Evolutionary conservation across 176 grass and related monocot species (phyloP), one percentile per base, ranked within the genome.

Genomic region (Paspalum notatum): DNA sequence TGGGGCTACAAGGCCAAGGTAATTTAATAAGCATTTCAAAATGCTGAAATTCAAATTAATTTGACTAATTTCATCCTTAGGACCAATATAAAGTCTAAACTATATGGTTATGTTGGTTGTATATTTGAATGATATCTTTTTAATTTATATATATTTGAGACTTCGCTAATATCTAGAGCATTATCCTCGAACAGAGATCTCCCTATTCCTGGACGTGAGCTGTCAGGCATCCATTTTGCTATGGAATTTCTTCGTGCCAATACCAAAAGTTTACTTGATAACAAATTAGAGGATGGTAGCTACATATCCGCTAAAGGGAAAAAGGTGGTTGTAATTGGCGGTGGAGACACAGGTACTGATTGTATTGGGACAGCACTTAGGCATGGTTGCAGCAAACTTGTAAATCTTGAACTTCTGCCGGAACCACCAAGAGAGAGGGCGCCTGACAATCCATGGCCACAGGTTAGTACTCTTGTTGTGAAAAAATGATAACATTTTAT

Each of bases 221-320:
- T 90, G 37, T 81, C 81, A 41, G 87, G 84, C 43, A 81, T 93
- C 47, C 84, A 90, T 85, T 87, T 89, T 67, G 91, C 91, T 39
- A 93, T 93, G 84, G 91, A 93, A 18, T 93, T 93, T 87, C 91
- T 93, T 53, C 87, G 68, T 84, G 66, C 80, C 52, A 89, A 89
- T 56, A 93, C 86, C 71, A 89, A 90, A 80, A 89, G 87, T 44
- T 73, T 90, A 40, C 91, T 93, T 49, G 91, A 89, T 59, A 86
- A 44, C 58, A 87, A 93, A 16, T 75, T 90, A 39, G 72, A 90
- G 57, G 84, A 87, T 75, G 66, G 81, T 60, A 89, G 86, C 9
- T 92, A 92, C 70, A 90, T 93, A 64, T 90, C 87, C 11, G 91
- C 91, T 7, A 20, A 68, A 60, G 87, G 91, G 46, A 87, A 78